Percentiles rank a stretch among this genome's conserved stretches.
Conservation (phyloP, 306 rosid genomes). For the Adenanthera pavonina region DNA sequence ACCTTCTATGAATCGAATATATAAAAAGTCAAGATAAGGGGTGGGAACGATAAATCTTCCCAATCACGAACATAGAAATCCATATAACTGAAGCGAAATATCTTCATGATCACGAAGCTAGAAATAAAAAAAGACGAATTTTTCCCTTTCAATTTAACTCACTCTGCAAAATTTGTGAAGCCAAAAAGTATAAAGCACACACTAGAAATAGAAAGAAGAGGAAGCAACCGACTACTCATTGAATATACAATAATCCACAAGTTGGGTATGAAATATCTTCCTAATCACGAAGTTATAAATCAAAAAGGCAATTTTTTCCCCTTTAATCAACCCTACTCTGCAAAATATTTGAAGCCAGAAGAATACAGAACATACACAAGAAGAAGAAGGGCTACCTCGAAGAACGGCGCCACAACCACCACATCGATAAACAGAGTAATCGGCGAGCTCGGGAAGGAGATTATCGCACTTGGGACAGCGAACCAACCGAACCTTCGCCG, state of each 20-base stretch:
- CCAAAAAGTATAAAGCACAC: neutral
- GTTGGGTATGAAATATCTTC: neutral
- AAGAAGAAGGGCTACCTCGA: slow-evolving; percentile 58
- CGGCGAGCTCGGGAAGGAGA: slow-evolving; percentile 87
- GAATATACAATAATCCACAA: too few species aligned
- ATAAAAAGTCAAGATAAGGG: neutral
- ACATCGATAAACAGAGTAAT: slow-evolving; percentile 88
- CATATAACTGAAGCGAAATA: neutral
- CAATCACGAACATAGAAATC: neutral
- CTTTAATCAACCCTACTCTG: neutral
- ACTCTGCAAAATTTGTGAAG: neutral
- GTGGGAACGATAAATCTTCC: neutral
- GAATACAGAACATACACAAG: neutral
- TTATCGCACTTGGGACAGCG: slow-evolving; percentile 96
- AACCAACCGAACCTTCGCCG: slow-evolving; percentile 68
- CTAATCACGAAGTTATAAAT: neutral
- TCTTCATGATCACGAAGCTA: slow-evolving; percentile 1
- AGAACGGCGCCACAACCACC: slow-evolving; percentile 96
- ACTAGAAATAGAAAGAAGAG: neutral
- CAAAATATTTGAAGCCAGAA: slow-evolving; percentile 11
- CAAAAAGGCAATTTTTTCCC: neutral
- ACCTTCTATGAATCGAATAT: neutral
- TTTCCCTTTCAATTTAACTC: neutral
- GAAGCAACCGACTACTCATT: too few species aligned
- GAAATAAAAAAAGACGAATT: neutral